Percentiles rank a stretch among this genome's conserved stretches.
phyloP scores from a whole-genome alignment of 2,329 filamentous ascomycete genomes.

The Trichophyton equinum region DNA sequence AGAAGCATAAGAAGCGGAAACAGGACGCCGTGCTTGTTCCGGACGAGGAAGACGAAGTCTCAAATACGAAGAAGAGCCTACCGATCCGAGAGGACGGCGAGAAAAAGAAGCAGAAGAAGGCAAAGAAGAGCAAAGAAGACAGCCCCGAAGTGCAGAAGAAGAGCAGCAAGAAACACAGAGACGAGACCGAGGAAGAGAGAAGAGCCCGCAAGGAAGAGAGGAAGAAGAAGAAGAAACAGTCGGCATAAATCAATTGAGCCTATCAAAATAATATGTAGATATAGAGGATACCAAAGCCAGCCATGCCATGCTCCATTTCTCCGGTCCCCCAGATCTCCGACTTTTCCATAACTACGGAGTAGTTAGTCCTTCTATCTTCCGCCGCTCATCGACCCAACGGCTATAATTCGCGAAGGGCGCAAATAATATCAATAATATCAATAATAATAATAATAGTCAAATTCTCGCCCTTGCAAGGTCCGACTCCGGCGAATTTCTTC shows the following conservation, averaged over 20 bases:
- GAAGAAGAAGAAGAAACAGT: slow-evolving; percentile 29
- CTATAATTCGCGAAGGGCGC: neutral
- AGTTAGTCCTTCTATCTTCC: no score
- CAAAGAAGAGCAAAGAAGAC: slow-evolving; percentile 4
- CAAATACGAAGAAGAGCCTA: slow-evolving; percentile 8
- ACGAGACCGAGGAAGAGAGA: slow-evolving; percentile 25
- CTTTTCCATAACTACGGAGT: neutral
- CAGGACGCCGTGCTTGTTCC: slow-evolving; percentile 12
- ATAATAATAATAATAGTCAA: neutral
- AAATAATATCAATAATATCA: neutral
- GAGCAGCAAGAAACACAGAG: slow-evolving; percentile 26
- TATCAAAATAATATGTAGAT: neutral
- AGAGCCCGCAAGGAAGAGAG: slow-evolving; percentile 24
- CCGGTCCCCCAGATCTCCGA: neutral
- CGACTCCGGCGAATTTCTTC: neutral
- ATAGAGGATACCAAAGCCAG: no score
- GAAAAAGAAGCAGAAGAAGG: neutral
- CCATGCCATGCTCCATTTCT: neutral
- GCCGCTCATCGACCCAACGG: no score
- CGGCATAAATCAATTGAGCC: slow-evolving; percentile 7
- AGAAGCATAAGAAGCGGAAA: slow-evolving; percentile 29
- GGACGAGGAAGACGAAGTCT: neutral
- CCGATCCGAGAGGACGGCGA: neutral
- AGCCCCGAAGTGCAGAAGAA: slow-evolving; percentile 15
- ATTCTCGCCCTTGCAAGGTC: neutral